Conservation (phyloP, 495 filamentous ascomycete genomes). For the Aspergillus biplanus region DNA sequence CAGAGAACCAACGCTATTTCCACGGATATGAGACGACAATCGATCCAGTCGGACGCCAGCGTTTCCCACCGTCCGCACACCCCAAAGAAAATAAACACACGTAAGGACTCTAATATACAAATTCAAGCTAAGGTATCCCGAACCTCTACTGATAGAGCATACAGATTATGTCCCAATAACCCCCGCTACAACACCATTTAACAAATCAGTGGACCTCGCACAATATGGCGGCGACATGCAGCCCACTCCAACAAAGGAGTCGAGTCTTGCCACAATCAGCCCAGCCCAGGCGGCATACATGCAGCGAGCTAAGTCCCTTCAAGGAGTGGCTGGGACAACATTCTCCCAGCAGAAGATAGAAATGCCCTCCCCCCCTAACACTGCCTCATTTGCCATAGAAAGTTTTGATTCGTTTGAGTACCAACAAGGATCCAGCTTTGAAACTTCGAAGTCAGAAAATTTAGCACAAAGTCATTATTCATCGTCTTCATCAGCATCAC, state of each 20-base stretch:
- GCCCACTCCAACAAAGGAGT: constrained; percentile 38
- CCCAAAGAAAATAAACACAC: constrained; percentile 56
- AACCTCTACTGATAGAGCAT: constrained; percentile 23
- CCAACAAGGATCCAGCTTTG: constrained; percentile 35
- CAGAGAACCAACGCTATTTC: constrained; percentile 29
- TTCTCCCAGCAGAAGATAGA: constrained; percentile 42
- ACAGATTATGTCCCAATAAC: constrained; percentile 53
- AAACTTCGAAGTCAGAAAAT: constrained; percentile 32
- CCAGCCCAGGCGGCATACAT: constrained; percentile 43
- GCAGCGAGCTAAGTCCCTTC: constrained; percentile 52
- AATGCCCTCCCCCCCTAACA: constrained; percentile 55
- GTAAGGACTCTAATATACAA: constrained; percentile 42
- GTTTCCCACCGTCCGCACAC: constrained; percentile 57
- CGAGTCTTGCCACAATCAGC: constrained; percentile 40
- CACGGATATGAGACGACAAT: constrained; percentile 38
- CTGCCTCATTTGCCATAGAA: constrained; percentile 40
- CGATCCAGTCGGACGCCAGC: constrained; percentile 44
- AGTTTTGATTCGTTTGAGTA: constrained; percentile 37
- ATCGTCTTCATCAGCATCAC: constrained; percentile 48
- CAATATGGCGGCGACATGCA: constrained; percentile 39
- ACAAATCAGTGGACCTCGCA: constrained; percentile 43
- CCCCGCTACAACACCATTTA: constrained; percentile 52
- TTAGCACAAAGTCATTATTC: constrained; percentile 28
- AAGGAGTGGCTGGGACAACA: constrained; percentile 43
- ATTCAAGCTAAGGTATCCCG: no score